phyloP scores from a whole-genome alignment of 2,329 filamentous ascomycete genomes.

The Trichoderma atrobrunneum region DNA sequence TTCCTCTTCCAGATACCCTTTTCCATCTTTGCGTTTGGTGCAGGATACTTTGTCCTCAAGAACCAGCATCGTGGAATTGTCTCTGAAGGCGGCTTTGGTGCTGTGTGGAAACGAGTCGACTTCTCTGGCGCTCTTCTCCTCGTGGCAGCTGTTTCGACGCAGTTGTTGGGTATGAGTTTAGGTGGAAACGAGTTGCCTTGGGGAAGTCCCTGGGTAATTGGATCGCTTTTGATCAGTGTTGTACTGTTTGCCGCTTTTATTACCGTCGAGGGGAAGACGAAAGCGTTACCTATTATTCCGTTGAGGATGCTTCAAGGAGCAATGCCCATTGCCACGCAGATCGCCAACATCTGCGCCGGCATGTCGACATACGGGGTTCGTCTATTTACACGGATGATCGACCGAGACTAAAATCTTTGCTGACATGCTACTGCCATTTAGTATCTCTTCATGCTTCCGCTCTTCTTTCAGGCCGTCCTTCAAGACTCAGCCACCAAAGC shows the following conservation, averaged over 20 bases:
- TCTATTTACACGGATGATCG: conserved; percentile 11
- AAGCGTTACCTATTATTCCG: conserved; percentile 53
- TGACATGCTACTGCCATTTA: conserved; percentile 27
- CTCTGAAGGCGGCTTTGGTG: conserved; percentile 31
- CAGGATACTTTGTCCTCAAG: conserved; percentile 50
- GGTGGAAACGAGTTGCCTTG: conserved; percentile 56
- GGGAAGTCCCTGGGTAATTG: conserved; percentile 47
- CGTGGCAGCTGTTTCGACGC: conserved; percentile 55
- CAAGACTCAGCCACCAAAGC: conserved; percentile 62
- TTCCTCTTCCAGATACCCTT: conserved; percentile 63
- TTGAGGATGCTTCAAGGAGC: conserved; percentile 55
- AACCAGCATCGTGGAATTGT: conserved; percentile 23
- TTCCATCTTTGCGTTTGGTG: conserved; percentile 53
- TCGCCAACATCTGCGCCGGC: conserved; percentile 59
- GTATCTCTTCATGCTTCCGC: conserved; percentile 67
- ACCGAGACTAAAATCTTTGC: neutral
- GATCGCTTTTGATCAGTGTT: conserved; percentile 43
- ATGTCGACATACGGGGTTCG: conserved; percentile 61
- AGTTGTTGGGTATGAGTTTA: conserved; percentile 54
- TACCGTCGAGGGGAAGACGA: conserved; percentile 47
- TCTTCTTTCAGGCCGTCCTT: conserved; percentile 68
- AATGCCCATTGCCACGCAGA: conserved; percentile 53
- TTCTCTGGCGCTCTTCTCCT: conserved; percentile 55
- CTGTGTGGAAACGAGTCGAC: conserved; percentile 56
- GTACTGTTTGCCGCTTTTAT: conserved; percentile 45